A percentile compares a stretch with the other conserved stretches of the same genome.
Evolutionary conservation across 2,329 filamentous ascomycete species (phyloP).

Genomic region (Fusarium mexicanum): DNA sequence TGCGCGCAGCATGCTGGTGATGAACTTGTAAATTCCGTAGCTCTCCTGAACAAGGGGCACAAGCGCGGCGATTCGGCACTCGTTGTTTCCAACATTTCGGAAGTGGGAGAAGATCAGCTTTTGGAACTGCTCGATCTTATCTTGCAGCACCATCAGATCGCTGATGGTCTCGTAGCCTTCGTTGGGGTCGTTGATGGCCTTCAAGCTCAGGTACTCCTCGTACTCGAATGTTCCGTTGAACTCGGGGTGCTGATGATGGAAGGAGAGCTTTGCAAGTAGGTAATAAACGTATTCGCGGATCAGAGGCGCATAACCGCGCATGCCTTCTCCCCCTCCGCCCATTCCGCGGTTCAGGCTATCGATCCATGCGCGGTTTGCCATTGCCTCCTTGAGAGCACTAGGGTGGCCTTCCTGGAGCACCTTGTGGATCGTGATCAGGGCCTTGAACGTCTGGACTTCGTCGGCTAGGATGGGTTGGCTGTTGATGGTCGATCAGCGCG

Average conservation of each 20-base stretch:
- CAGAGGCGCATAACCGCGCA: slow-evolving; percentile 89
- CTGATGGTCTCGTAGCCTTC: slow-evolving; percentile 97
- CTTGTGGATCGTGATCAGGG: slow-evolving; percentile 96
- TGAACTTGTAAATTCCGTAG: slow-evolving; percentile 99
- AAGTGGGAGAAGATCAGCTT: slow-evolving; percentile 99
- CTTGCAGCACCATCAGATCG: slow-evolving; percentile 95
- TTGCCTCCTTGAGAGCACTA: slow-evolving; percentile 84
- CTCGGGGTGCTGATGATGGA: slow-evolving; percentile 95
- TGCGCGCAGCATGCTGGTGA: slow-evolving; percentile 97
- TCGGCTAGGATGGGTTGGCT: slow-evolving; percentile 98
- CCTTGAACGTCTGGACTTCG: slow-evolving; percentile 99
- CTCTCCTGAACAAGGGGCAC: slow-evolving; percentile 96
- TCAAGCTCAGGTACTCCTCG: slow-evolving; percentile 97
- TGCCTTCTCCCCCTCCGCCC: slow-evolving; percentile 81
- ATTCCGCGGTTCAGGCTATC: slow-evolving; percentile 90
- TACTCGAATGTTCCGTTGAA: slow-evolving; percentile 99
- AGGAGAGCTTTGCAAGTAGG: slow-evolving; percentile 92
- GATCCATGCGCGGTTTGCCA: slow-evolving; percentile 89
- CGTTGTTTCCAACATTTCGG: slow-evolving; percentile 89
- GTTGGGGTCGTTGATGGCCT: slow-evolving; percentile 98
- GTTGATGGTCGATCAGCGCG: slow-evolving; percentile 19
- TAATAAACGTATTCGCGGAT: slow-evolving; percentile 98
- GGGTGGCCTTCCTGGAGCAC: slow-evolving; percentile 97
- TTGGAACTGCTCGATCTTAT: slow-evolving; percentile 98
- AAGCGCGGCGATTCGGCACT: slow-evolving; percentile 93